phyloP scores from a whole-genome alignment of 805 yeast genomes.

The Candida tammaniensis region DNA sequence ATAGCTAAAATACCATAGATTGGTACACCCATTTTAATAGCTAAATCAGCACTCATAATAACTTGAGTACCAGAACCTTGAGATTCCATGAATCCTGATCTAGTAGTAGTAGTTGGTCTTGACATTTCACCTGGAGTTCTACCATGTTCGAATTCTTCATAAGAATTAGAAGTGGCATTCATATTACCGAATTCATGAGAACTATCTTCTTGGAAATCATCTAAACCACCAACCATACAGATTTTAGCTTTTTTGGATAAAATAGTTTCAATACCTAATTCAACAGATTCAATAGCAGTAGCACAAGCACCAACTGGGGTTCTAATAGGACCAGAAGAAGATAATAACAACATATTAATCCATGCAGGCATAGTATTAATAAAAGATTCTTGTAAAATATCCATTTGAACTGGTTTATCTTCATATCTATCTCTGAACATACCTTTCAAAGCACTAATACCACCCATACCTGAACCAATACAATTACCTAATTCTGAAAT shows the following conservation, averaged over 20 bases:
- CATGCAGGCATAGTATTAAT: constrained; percentile 99
- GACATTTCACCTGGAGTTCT: constrained; percentile 99
- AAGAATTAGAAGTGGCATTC: constrained; percentile 95
- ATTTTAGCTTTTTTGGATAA: constrained; percentile 92
- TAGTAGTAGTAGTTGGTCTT: constrained; percentile 93
- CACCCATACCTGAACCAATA: constrained; percentile 99
- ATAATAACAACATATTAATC: constrained; percentile 96
- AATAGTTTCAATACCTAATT: constrained; percentile 92
- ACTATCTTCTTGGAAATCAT: constrained; percentile 99
- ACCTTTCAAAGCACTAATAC: constrained; percentile 94
- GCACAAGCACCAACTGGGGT: constrained; percentile 99
- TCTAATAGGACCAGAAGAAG: constrained; percentile 98
- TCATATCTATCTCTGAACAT: constrained; percentile 95
- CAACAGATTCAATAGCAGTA: constrained; percentile 96
- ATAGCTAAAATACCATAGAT: constrained; percentile 92
- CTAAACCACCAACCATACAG: constrained; percentile 98
- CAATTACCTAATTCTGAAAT: constrained; percentile 99
- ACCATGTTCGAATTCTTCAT: constrained; percentile 87
- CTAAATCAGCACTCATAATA: constrained; percentile 91
- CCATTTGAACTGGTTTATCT: constrained; percentile 95
- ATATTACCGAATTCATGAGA: constrained; percentile 96
- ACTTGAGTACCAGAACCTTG: constrained; percentile 99
- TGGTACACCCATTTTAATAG: constrained; percentile 98
- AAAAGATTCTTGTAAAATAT: constrained; percentile 95
- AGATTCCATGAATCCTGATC: constrained; percentile 99